Conservation (phyloP, 345 rosid genomes). For the Orychophragmus violaceus region DNA sequence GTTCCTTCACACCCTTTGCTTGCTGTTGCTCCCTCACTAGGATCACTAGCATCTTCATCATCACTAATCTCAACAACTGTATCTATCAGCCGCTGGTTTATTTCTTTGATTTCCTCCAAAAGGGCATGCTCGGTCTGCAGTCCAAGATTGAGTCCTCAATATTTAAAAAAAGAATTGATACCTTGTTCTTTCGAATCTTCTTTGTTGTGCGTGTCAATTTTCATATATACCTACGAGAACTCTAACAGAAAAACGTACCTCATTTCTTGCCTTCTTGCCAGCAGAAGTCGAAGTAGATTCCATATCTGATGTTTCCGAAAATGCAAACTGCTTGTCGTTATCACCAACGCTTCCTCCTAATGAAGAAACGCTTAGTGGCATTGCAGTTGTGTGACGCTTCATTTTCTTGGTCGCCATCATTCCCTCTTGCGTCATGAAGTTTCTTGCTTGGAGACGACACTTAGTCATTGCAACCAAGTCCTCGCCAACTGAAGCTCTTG, state of each 20-base stretch:
- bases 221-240: conserved; percentile 2
- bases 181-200: neutral
- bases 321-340: conserved; percentile 59
- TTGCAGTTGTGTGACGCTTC: conserved; percentile 79
- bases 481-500: conserved; percentile 95
- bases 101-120: conserved; percentile 71
- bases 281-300: conserved; percentile 86
- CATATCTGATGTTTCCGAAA: conserved; percentile 67
- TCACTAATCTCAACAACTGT: conserved; percentile 71
- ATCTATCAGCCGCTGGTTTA: conserved; percentile 72
- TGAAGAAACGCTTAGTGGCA: conserved; percentile 68
- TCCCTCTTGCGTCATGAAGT: conserved; percentile 73
- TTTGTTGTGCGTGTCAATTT: neutral
- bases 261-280: conserved; percentile 64
- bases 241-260: conserved; percentile 41
- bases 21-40: conserved; percentile 40
- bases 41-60: conserved; percentile 48
- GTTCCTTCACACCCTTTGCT: conserved; percentile 67
- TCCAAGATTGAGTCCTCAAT: neutral
- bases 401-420: conserved; percentile 61
- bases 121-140: conserved; percentile 62
- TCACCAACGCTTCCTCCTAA: conserved; percentile 75
- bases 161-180: neutral
- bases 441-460: conserved; percentile 81
- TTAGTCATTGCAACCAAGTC: conserved; percentile 96